These are phyloP conservation scores for Cyamopsis tetragonoloba DNA, from an alignment of 306 rosid species.

Conservation along the genomic window DNA sequence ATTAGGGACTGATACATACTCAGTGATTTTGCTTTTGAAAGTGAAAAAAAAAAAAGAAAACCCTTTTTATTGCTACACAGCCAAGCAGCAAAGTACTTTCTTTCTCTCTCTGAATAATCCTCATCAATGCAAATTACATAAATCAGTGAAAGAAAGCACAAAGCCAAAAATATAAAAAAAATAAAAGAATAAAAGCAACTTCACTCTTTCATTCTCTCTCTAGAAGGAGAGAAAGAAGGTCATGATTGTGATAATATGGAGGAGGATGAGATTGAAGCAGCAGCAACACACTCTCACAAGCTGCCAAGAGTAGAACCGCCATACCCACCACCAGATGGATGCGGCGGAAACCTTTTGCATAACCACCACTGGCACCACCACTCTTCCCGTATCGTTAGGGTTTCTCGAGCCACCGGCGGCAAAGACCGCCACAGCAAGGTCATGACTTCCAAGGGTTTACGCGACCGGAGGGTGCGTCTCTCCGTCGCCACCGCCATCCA, in stretches of 20 bases:
- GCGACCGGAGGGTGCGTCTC: constrained; percentile 83
- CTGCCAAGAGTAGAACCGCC: constrained; percentile 69
- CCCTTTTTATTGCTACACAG: constrained; percentile 50
- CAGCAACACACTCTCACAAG: constrained; percentile 53
- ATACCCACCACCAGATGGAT: no score
- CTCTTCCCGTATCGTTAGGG: constrained; percentile 76
- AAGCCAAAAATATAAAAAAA: no score
- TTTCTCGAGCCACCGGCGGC: constrained; percentile 86
- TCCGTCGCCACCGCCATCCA: constrained; percentile 83
- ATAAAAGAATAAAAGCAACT: no score
- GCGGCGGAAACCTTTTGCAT: no score
- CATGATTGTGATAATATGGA: constrained; percentile 80
- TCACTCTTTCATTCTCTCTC: constrained; percentile 20
- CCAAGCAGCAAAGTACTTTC: constrained; percentile 51
- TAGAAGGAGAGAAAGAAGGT: constrained; percentile 39
- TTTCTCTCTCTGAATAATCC: constrained; percentile 53
- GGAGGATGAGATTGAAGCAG: constrained; percentile 82
- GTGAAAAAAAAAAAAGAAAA: constrained; percentile 35
- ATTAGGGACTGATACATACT: constrained; percentile 37
- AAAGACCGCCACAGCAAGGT: constrained; percentile 96
- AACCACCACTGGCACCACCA: constrained; percentile 65
- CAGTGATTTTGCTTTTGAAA: constrained; percentile 50
- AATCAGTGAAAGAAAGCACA: no score
- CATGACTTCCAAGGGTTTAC: constrained; percentile 79
- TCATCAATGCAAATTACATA: constrained; percentile 70